A percentile compares a stretch with the other conserved stretches of the same genome.
Evolutionary conservation across 225 moss, liverwort and hornwort genomes (phyloP).

Genomic region (Bryoerythrophyllum caledonicum): DNA sequence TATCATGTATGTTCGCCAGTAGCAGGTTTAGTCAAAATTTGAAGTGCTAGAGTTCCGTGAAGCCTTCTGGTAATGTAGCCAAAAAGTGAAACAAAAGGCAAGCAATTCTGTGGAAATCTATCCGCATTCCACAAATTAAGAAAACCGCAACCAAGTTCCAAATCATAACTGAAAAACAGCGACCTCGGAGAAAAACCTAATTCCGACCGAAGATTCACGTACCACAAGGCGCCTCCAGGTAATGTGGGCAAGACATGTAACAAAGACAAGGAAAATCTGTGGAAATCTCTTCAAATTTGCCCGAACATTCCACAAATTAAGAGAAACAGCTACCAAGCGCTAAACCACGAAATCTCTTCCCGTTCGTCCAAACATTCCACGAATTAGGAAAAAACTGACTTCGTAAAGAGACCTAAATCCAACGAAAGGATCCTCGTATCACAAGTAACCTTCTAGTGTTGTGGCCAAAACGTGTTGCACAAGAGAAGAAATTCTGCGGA

Average conservation of each 20-base stretch:
- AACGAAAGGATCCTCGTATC: conserved; percentile 27
- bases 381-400: neutral
- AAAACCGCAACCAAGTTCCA: neutral
- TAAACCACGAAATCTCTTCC: neutral
- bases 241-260: neutral
- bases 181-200: neutral
- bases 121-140: neutral
- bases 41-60: conserved; percentile 8
- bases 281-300: neutral
- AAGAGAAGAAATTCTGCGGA: neutral
- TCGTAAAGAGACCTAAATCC: neutral
- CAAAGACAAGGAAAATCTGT: neutral
- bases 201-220: conserved; percentile 7
- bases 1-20: neutral
- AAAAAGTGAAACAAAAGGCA: neutral
- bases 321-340: neutral
- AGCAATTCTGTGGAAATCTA: neutral
- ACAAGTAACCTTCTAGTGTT: neutral
- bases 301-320: neutral
- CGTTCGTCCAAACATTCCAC: neutral
- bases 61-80: neutral
- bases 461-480: neutral
- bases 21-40: neutral
- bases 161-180: neutral
- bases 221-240: conserved; percentile 16